These are phyloP conservation scores for Spinellus fusiger DNA, from an alignment of 192 early-diverging fungal species.

Conservation along the genomic window DNA sequence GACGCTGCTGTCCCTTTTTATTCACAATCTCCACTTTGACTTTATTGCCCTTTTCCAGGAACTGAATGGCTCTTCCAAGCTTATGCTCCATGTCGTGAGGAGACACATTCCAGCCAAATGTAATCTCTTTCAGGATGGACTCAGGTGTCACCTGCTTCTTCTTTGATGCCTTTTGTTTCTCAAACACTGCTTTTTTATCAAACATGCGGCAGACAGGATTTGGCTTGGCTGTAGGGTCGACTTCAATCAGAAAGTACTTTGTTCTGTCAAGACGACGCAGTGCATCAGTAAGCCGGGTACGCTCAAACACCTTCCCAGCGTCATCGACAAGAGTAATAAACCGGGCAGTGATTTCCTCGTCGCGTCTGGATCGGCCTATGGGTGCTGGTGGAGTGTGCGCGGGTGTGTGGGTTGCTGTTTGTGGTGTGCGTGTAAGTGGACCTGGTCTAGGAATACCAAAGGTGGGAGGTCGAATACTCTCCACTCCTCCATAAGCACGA, in stretches of 20 bases:
- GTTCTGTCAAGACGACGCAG: conserved; percentile 37
- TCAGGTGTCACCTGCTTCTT: conserved; percentile 32
- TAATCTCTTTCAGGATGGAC: conserved; percentile 37
- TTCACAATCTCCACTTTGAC: conserved; percentile 42
- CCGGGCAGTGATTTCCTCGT: conserved; percentile 44
- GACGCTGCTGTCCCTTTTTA: conserved; percentile 35
- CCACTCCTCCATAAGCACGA: not conserved
- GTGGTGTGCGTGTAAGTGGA: not conserved
- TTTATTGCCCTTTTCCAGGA: conserved; percentile 47
- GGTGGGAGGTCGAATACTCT: not conserved
- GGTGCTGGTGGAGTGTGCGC: not conserved
- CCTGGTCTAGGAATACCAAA: not conserved
- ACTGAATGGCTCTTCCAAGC: conserved; percentile 35
- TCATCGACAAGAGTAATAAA: conserved; percentile 40
- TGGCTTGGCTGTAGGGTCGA: conserved; percentile 25
- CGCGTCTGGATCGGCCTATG: conserved; percentile 31
- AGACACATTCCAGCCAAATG: conserved; percentile 47
- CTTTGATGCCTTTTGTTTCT: conserved; percentile 43
- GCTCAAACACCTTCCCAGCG: conserved; percentile 32
- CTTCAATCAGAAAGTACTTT: conserved; percentile 42
- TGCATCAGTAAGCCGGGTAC: conserved; percentile 18
- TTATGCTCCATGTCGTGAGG: conserved; percentile 46
- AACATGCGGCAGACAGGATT: conserved; percentile 47
- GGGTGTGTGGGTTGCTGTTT: no score
- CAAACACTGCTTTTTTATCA: conserved; percentile 44